phyloP scores from a whole-genome alignment of 2,329 filamentous ascomycete genomes.

The Juglanconis juglandina region DNA sequence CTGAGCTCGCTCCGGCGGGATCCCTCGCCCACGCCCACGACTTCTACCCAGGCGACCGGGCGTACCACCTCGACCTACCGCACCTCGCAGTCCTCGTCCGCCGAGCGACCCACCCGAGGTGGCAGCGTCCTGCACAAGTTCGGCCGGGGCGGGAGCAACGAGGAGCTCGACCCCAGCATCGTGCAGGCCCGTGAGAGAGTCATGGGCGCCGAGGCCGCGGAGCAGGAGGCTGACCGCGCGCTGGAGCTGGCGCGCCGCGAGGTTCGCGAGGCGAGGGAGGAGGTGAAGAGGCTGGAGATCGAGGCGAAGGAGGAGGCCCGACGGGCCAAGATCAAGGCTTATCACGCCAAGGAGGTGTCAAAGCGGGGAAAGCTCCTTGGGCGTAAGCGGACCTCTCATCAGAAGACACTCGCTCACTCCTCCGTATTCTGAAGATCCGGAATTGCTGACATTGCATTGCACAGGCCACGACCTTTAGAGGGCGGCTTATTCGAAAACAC shows the following conservation, averaged over 20 bases:
- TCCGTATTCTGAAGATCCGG: not conserved
- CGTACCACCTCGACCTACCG: slow-evolving; percentile 21
- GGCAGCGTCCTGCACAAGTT: slow-evolving; percentile 43
- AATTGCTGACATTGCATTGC: not conserved
- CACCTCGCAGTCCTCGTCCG: slow-evolving; percentile 26
- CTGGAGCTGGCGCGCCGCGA: slow-evolving; percentile 51
- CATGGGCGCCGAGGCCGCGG: slow-evolving; percentile 58
- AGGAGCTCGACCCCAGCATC: slow-evolving; percentile 60
- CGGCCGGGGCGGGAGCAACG: slow-evolving; percentile 36
- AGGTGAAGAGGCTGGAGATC: slow-evolving; percentile 60
- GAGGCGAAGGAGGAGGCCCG: slow-evolving; percentile 65
- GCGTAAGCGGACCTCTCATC: slow-evolving; percentile 41
- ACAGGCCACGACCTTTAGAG: too few species aligned
- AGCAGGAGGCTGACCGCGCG: slow-evolving; percentile 63
- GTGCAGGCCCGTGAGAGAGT: slow-evolving; percentile 59
- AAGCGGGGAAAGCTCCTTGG: slow-evolving; percentile 69
- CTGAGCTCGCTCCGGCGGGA: slow-evolving; percentile 31
- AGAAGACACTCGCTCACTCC: slow-evolving; percentile 22
- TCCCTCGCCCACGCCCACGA: slow-evolving; percentile 26
- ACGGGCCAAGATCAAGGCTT: slow-evolving; percentile 65
- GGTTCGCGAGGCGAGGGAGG: slow-evolving; percentile 60
- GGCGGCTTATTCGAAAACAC: too few species aligned
- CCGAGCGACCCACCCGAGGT: slow-evolving; percentile 26
- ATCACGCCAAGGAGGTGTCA: slow-evolving; percentile 60
- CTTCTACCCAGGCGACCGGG: slow-evolving; percentile 22